These are phyloP conservation scores for Blastomyces gilchristii DNA, from an alignment of 2,329 filamentous ascomycete genomes.

Conservation along the genomic window DNA sequence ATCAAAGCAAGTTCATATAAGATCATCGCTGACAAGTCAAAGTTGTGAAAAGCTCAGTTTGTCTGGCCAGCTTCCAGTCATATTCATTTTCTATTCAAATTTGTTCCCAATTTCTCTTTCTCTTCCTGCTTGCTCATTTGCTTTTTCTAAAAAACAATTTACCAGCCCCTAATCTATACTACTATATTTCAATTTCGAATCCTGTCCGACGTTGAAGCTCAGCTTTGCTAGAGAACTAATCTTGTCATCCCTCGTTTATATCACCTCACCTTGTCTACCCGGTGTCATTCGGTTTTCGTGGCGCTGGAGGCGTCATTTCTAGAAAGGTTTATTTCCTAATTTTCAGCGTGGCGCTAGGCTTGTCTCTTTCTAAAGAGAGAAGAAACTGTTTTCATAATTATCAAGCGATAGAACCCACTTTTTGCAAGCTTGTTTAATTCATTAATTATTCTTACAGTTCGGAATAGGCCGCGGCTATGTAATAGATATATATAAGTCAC, in stretches of 20 bases:
- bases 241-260: not conserved
- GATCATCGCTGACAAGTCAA: constrained; percentile 32
- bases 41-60: constrained; percentile 15
- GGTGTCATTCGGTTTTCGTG: not conserved
- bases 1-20: constrained; percentile 33
- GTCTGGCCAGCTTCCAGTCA: not conserved
- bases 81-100: not conserved
- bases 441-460: not conserved
- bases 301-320: not conserved
- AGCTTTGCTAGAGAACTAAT: not conserved
- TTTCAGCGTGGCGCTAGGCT: constrained; percentile 1
- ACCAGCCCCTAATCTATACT: not conserved
- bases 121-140: not conserved
- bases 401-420: not conserved
- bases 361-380: not conserved
- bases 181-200: not conserved
- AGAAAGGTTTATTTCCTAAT: not conserved
- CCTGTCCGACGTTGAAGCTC: not conserved
- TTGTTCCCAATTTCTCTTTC: not conserved
- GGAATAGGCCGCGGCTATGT: not conserved
- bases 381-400: not conserved
- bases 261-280: not conserved
- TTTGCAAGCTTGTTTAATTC: not conserved
- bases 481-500: not conserved
- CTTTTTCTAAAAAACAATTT: not conserved